A percentile compares a stretch with the other conserved stretches of the same genome.
Conservation (phyloP, 2,329 filamentous ascomycete genomes). For the Diaporthe batatas region DNA sequence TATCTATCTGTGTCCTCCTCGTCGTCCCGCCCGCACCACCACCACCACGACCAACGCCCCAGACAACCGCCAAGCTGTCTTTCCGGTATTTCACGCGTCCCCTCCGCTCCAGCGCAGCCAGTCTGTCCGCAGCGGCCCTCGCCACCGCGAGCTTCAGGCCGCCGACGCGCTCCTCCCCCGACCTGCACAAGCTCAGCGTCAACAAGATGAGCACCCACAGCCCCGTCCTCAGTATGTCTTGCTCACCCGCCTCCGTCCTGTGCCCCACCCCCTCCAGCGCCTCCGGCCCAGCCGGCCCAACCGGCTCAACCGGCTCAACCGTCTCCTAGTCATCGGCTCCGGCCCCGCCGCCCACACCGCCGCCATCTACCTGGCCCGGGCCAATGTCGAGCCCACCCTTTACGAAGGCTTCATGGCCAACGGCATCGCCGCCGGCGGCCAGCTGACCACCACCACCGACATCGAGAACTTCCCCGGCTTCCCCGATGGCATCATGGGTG, state of each 20-base stretch:
- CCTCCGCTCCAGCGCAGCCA: constrained; percentile 79
- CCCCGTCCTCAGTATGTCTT: constrained; percentile 85
- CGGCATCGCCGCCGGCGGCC: constrained; percentile 94
- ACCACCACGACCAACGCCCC: background rate
- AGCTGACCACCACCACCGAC: constrained; percentile 98
- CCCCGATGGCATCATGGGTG: constrained; percentile 87
- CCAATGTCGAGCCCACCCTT: constrained; percentile 92
- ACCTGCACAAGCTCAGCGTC: constrained; percentile 56
- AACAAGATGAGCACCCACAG: constrained; percentile 80
- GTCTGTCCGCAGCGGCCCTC: constrained; percentile 80
- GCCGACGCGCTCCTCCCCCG: constrained; percentile 51
- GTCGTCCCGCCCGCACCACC: too few relatives aligned
- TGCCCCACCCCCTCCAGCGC: constrained; percentile 14
- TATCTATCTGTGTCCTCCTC: constrained; percentile 2
- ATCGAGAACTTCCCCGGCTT: constrained; percentile 99
- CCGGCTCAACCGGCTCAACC: too few relatives aligned
- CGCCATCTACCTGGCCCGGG: constrained; percentile 94
- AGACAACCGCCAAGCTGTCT: constrained; percentile 85
- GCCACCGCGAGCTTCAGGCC: constrained; percentile 72
- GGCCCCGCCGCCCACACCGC: constrained; percentile 98
- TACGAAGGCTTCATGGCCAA: constrained; percentile 99
- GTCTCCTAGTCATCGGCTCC: constrained; percentile 80
- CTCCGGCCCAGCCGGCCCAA: constrained; percentile 11
- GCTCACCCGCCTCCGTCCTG: constrained; percentile 35
- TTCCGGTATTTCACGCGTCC: constrained; percentile 83